Evolutionary conservation across 1,139 yeast genomes (phyloP), one percentile per base, ranked within the genome.

Genomic region (Groenewaldozyma auringiensis): DNA sequence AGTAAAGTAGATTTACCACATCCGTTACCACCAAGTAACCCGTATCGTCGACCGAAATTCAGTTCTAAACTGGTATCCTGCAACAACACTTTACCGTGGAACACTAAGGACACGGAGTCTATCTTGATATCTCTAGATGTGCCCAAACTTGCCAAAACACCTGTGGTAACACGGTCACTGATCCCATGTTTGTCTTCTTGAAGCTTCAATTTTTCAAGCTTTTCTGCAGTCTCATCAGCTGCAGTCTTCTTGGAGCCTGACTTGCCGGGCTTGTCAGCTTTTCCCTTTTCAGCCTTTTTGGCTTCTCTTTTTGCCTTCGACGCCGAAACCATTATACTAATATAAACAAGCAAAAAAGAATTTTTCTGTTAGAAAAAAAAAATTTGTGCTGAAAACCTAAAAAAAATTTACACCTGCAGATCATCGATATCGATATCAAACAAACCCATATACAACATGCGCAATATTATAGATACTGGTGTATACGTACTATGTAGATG

Each of bases 1-100:
- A 92, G 71, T 61, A 92, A 81, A 27, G 99, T 92, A 38, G 97
- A 88, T 70, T 92, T 92, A 73, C 99, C 99, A 73, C 98, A 92
- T 53, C 99, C 99, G 68, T 92, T 92, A 70, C 89, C 97, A 65
- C 99, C 99, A 60, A 94, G 76, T 56, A 92, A 76, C 51, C 69
- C 70, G 66, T 94, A 92, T 69, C 96, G 81, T 72, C 96, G 86
- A 64, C 98, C 98, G 68, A 81, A 89, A 72, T 92, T 94, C 71
- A 92, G 79, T 73, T 92, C 98, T 59, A 92, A 70, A 42, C 75
- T 76, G 39, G 97, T 82, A 68, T 92, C 98, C 70, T 87, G 96
- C 59, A 92, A 76, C 65, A 92, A 74, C 48, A 92, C 96, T 66
- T 89, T 92, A 73, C 99, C 99, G 70, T 92, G 98, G 81, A 92